phyloP scores from a whole-genome alignment of 495 filamentous ascomycete genomes.

The Tuber brumale region DNA sequence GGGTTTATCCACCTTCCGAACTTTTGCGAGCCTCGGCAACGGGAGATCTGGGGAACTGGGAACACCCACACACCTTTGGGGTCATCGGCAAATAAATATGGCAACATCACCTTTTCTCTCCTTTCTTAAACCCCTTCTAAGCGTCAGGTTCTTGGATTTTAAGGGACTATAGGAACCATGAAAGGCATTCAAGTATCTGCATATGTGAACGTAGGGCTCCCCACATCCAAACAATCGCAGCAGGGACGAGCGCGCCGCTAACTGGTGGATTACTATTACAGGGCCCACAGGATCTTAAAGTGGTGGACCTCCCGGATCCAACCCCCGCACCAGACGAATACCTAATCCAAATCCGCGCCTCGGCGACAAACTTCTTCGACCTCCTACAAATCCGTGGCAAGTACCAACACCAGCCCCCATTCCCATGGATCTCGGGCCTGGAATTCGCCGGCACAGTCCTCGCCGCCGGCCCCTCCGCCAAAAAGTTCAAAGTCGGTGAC shows the following conservation, averaged over 20 bases:
- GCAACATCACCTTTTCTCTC: not conserved
- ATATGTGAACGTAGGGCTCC: conserved; percentile 66
- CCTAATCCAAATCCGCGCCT: conserved; percentile 78
- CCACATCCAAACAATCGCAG: conserved; percentile 6
- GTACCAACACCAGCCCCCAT: conserved; percentile 59
- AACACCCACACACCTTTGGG: not conserved
- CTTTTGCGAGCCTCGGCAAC: not conserved
- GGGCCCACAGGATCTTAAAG: conserved; percentile 71
- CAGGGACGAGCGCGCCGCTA: conserved; percentile 6
- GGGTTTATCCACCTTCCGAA: too few relatives aligned
- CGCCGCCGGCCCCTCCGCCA: conserved; percentile 51
- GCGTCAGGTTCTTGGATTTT: not conserved
- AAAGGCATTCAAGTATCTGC: conserved; percentile 72
- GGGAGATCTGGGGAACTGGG: not conserved
- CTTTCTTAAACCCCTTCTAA: not conserved
- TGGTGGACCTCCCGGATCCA: conserved; percentile 67
- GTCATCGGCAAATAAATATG: not conserved
- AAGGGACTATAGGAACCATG: conserved; percentile 51
- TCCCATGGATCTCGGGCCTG: conserved; percentile 81
- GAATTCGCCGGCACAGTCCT: conserved; percentile 80
- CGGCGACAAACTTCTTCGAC: conserved; percentile 93
- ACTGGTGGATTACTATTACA: conserved; percentile 40
- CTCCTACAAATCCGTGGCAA: conserved; percentile 80
- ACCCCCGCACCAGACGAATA: conserved; percentile 65
- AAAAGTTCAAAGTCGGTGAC: conserved; percentile 66